Conservation (phyloP, 1,139 yeast genomes). For the Kodamaea sp. region DNA sequence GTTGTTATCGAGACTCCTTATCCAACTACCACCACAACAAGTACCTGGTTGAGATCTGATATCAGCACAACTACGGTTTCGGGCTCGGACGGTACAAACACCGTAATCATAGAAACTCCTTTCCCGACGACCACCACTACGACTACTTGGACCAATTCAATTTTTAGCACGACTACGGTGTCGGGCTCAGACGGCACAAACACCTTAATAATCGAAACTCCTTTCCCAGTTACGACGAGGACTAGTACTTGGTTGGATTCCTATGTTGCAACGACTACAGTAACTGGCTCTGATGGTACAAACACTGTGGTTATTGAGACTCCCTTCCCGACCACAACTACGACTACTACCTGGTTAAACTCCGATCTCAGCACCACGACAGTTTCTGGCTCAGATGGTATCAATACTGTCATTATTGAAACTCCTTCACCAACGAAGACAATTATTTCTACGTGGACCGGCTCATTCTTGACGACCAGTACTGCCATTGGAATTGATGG, state of each 20-base stretch:
- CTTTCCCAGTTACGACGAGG: constrained; percentile 16
- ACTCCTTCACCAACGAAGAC: no score
- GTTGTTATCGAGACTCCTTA: constrained; percentile 21
- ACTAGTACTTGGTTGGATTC: constrained; percentile 12
- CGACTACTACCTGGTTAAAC: constrained; percentile 9
- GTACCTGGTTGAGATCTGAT: constrained; percentile 2
- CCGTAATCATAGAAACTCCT: constrained; percentile 21
- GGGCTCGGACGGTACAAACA: constrained; percentile 15
- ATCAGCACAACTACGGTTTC: constrained; percentile 11
- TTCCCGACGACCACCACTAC: constrained; percentile 15
- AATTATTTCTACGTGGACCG: no score
- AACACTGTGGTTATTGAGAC: constrained; percentile 17
- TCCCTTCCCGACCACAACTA: constrained; percentile 17
- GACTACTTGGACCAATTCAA: constrained; percentile 12
- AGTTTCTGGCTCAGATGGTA: no score
- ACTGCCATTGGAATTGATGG: no score
- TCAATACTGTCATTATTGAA: no score
- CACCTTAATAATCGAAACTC: constrained; percentile 20
- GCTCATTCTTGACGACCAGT: no score
- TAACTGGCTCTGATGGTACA: constrained; percentile 15
- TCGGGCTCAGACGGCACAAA: constrained; percentile 15
- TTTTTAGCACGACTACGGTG: constrained; percentile 10
- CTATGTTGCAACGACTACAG: constrained; percentile 9
- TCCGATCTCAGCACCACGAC: constrained; percentile 9
- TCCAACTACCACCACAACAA: constrained; percentile 4